Conservation (phyloP, 257 asterid genomes). For the Avicennia marina region DNA sequence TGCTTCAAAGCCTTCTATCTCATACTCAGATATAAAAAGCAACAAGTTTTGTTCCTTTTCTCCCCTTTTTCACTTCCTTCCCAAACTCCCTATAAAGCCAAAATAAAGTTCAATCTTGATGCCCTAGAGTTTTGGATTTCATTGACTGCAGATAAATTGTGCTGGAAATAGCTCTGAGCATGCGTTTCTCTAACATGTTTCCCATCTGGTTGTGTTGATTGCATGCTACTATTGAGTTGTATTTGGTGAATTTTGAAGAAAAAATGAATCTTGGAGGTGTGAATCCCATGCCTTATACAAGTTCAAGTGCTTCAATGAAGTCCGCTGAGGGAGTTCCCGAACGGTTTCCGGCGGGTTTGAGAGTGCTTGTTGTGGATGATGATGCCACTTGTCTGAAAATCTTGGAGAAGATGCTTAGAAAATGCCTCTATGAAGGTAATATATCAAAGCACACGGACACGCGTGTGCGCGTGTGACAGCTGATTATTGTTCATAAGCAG, state of each 20-base stretch:
- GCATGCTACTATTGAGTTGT: constrained; percentile 17
- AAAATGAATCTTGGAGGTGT: constrained; percentile 72
- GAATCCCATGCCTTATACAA: constrained; percentile 37
- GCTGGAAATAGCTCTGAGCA: too few relatives aligned
- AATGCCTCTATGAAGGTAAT: constrained; percentile 78
- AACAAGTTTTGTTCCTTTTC: constrained; percentile 6
- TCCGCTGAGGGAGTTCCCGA: constrained; percentile 61
- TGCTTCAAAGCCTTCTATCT: too few relatives aligned
- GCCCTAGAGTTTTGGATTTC: too few relatives aligned
- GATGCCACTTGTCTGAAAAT: constrained; percentile 88
- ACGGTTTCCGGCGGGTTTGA: constrained; percentile 86
- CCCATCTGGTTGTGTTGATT: background rate
- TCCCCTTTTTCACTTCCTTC: constrained; percentile 7
- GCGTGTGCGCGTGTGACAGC: background rate
- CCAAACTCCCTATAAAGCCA: background rate
- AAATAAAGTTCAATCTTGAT: background rate
- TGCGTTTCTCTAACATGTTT: too few relatives aligned
- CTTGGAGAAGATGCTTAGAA: constrained; percentile 85
- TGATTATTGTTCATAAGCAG: background rate
- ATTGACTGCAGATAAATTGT: too few relatives aligned
- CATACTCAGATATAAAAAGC: constrained; percentile 6
- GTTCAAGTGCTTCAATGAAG: constrained; percentile 51
- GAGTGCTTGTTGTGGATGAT: constrained; percentile 92
- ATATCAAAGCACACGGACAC: background rate
- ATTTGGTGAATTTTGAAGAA: constrained; percentile 12